Percentiles rank a stretch among this genome's conserved stretches.
phyloP scores from a whole-genome alignment of 2,329 filamentous ascomycete genomes.

The Proliferodiscus dingleyae region DNA sequence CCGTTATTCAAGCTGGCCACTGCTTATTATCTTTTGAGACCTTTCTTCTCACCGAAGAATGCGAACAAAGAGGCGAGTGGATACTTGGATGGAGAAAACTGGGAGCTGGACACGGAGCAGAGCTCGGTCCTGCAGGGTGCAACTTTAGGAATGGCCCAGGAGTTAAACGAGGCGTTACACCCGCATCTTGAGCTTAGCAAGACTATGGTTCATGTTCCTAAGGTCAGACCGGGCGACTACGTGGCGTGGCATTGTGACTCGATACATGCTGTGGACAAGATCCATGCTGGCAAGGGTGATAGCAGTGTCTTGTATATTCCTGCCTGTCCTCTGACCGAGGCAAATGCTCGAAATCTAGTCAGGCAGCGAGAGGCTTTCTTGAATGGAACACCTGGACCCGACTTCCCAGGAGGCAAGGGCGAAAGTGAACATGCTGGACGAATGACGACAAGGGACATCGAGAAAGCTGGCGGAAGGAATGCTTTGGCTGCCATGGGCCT shows the following conservation, averaged over 20 bases:
- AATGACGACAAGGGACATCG: slow-evolving; percentile 26
- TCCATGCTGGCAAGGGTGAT: slow-evolving; percentile 66
- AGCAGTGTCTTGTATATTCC: slow-evolving; percentile 88
- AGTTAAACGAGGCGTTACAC: slow-evolving; percentile 55
- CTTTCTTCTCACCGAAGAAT: slow-evolving; percentile 63
- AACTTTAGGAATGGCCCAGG: slow-evolving; percentile 56
- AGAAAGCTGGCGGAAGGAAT: slow-evolving; percentile 43
- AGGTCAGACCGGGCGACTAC: slow-evolving; percentile 61
- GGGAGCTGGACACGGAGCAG: slow-evolving; percentile 45
- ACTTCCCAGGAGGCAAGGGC: slow-evolving; percentile 68
- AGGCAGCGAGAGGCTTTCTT: slow-evolving; percentile 69
- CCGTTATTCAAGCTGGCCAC: slow-evolving; percentile 72
- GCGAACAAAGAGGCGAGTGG: slow-evolving; percentile 30
- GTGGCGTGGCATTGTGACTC: slow-evolving; percentile 56
- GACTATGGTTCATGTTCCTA: slow-evolving; percentile 62
- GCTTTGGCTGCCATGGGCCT: slow-evolving; percentile 55
- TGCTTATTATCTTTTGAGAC: slow-evolving; percentile 74
- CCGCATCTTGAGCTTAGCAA: slow-evolving; percentile 57
- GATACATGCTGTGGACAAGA: slow-evolving; percentile 64
- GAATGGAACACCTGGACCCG: slow-evolving; percentile 60
- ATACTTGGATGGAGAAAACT: slow-evolving; percentile 54
- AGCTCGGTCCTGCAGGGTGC: slow-evolving; percentile 63
- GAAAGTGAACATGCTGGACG: slow-evolving; percentile 52
- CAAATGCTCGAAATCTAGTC: slow-evolving; percentile 66
- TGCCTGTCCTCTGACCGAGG: slow-evolving; percentile 71